Conservation (phyloP, 1,284 basidiomycete genomes). For the Malassezia restricta region DNA sequence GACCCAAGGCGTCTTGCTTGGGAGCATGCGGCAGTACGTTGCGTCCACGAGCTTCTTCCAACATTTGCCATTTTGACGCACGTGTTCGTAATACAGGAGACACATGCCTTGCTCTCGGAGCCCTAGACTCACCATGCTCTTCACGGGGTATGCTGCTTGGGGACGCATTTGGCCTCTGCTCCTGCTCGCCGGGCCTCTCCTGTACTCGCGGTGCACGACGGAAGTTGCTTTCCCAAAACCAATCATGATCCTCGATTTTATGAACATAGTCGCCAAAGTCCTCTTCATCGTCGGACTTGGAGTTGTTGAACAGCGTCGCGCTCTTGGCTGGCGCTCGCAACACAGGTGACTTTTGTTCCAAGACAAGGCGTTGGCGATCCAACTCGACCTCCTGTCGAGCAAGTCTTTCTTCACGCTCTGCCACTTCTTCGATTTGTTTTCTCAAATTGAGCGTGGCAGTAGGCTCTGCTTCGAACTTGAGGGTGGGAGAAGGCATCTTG, state of each 20-base stretch:
- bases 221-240: constrained; percentile 1
- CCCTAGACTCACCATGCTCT: too few relatives aligned
- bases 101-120: too few relatives aligned
- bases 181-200: too few relatives aligned
- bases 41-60: too few relatives aligned
- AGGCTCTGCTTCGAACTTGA: too few relatives aligned
- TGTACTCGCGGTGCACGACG: not conserved
- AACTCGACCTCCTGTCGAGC: not conserved
- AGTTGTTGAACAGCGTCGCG: not conserved
- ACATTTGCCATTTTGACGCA: too few relatives aligned
- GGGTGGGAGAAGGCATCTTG: too few relatives aligned
- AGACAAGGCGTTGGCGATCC: not conserved
- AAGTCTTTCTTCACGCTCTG: not conserved
- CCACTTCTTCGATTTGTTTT: not conserved
- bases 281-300: not conserved
- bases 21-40: not conserved
- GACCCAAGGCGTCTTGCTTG: not conserved
- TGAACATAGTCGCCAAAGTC: not conserved
- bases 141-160: too few relatives aligned
- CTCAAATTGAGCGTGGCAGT: too few relatives aligned
- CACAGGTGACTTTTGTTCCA: not conserved
- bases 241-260: not conserved
- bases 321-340: not conserved
- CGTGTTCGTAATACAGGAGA: too few relatives aligned
- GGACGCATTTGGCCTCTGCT: too few relatives aligned